Conservation (phyloP, 768 basidiomycete species). For the Russula sp. region DNA sequence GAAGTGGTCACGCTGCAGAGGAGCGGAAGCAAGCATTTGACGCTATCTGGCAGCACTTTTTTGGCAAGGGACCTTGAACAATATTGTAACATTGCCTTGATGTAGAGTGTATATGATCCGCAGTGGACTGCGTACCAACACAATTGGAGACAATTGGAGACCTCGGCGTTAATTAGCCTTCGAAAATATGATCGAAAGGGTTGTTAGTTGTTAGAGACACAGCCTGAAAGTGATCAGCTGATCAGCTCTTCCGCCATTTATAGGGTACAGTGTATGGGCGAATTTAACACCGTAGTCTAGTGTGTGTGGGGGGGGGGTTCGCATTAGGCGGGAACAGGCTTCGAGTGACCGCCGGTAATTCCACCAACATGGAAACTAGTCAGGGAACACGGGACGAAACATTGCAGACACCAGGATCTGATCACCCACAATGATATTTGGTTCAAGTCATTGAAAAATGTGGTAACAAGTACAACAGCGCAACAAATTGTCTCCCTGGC, state of each 20-base stretch:
- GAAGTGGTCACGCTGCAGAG: constrained; percentile 56
- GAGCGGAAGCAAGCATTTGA: constrained; percentile 53
- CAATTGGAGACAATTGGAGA: not conserved
- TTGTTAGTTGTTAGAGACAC: no score
- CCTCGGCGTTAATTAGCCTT: not conserved
- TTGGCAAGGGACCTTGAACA: not conserved
- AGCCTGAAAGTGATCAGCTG: not conserved
- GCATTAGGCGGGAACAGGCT: no score
- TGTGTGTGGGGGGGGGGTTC: no score
- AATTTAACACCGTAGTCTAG: no score
- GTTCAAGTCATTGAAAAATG: not conserved
- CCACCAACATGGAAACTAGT: not conserved
- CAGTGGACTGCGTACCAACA: not conserved
- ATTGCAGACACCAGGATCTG: not conserved
- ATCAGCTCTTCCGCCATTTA: not conserved
- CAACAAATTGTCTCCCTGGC: not conserved
- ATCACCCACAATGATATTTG: not conserved
- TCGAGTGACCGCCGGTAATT: not conserved
- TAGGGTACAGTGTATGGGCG: no score
- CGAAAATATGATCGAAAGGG: not conserved
- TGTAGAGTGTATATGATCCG: not conserved
- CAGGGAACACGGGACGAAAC: no score
- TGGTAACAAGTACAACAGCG: constrained; percentile 1
- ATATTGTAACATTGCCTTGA: not conserved
- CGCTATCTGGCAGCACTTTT: constrained; percentile 41